Percentiles rank a stretch among this genome's conserved stretches.
Conservation (phyloP, 2,329 filamentous ascomycete genomes). For the Exophiala bonariae region DNA sequence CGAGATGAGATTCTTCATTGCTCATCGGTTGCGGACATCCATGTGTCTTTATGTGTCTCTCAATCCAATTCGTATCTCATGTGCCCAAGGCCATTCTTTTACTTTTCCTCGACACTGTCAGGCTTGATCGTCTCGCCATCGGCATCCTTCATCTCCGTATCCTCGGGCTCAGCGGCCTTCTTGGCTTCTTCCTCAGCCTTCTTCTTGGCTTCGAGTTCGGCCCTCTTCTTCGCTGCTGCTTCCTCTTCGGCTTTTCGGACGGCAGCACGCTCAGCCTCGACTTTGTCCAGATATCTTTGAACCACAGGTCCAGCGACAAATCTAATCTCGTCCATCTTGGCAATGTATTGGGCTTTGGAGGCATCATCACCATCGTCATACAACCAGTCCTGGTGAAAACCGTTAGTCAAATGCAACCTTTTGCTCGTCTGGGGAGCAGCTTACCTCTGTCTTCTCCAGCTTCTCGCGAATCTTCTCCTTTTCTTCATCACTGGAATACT, state of each 20-base stretch:
- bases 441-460: conserved; percentile 82
- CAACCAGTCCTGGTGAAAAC: conserved; percentile 80
- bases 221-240: conserved; percentile 61
- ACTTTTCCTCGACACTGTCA: conserved; percentile 32
- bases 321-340: conserved; percentile 95
- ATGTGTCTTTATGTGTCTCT: not conserved
- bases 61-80: not conserved
- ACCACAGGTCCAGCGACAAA: conserved; percentile 86
- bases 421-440: conserved; percentile 38
- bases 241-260: conserved; percentile 67
- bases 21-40: not conserved
- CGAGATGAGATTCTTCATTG: not conserved
- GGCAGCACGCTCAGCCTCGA: conserved; percentile 80
- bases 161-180: conserved; percentile 48
- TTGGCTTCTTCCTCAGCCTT: conserved; percentile 70
- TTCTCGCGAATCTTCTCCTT: conserved; percentile 82
- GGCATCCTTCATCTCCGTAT: conserved; percentile 63
- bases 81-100: conserved; percentile 1
- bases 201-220: conserved; percentile 71
- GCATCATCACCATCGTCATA: conserved; percentile 97
- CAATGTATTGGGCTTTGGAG: conserved; percentile 87
- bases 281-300: conserved; percentile 93
- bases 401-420: conserved; percentile 24
- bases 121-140: conserved; percentile 41
- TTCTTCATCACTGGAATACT: conserved; percentile 88